These are phyloP conservation scores for Lojkania enalia DNA, from an alignment of 2,329 filamentous ascomycete species.

Conservation along the genomic window DNA sequence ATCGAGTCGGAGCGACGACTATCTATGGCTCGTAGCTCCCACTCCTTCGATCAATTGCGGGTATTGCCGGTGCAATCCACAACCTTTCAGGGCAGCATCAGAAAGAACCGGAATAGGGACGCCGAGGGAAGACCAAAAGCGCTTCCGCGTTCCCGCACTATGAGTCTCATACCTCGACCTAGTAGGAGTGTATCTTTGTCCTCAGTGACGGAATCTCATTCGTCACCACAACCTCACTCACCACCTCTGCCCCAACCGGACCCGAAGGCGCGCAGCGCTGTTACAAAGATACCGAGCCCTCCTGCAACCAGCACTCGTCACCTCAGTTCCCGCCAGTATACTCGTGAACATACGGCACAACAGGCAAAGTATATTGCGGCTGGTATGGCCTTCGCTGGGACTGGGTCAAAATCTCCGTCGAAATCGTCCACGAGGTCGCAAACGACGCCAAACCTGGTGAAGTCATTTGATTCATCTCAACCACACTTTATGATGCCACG, in stretches of 20 bases:
- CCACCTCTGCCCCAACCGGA: constrained; percentile 8
- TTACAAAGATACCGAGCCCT: constrained; percentile 36
- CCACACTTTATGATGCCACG: constrained; percentile 22
- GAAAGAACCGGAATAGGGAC: constrained; percentile 6
- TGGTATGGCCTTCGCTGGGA: constrained; percentile 17
- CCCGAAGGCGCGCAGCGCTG: constrained; percentile 9
- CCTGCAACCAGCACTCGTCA: constrained; percentile 23
- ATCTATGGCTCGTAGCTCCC: constrained; percentile 13
- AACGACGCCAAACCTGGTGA: constrained; percentile 36
- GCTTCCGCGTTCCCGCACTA: constrained; percentile 34
- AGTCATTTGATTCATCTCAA: constrained; percentile 14
- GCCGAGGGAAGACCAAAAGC: constrained; percentile 22
- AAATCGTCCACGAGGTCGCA: constrained; percentile 29
- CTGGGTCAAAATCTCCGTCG: constrained; percentile 12
- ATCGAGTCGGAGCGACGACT: constrained; percentile 11
- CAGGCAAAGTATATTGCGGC: constrained; percentile 24
- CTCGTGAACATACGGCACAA: constrained; percentile 15
- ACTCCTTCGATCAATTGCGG: constrained; percentile 4
- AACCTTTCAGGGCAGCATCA: constrained; percentile 1
- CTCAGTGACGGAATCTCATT: constrained; percentile 5
- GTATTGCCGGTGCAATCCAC: constrained; percentile 2
- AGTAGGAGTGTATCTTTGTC: constrained; percentile 17
- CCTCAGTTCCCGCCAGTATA: constrained; percentile 34
- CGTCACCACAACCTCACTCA: constrained; percentile 5
- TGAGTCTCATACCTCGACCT: constrained; percentile 39